A percentile compares a stretch with the other conserved stretches of the same genome.
These are phyloP conservation scores for Alternaria brassicicola DNA, from an alignment of 2,329 filamentous ascomycete genomes.

Conservation along the genomic window DNA sequence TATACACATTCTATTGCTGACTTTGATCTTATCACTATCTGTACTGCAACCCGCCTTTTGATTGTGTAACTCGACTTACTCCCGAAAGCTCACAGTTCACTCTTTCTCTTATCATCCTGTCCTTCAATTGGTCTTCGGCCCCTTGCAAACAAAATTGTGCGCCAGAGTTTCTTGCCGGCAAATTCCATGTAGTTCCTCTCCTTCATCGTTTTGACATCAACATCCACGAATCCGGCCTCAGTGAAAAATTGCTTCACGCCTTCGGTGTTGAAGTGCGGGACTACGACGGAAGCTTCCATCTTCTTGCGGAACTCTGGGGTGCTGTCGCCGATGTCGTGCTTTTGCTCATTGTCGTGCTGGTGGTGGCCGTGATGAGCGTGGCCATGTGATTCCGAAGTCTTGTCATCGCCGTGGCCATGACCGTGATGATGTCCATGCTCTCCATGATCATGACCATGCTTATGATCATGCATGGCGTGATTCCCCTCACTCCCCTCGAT, in stretches of 20 bases:
- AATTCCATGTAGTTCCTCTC: slow-evolving; percentile 57
- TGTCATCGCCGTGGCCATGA: slow-evolving; percentile 1
- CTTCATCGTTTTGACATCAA: slow-evolving; percentile 62
- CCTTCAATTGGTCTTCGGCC: slow-evolving; percentile 51
- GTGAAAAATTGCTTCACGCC: slow-evolving; percentile 67
- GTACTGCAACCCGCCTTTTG: not conserved
- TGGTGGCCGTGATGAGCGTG: slow-evolving; percentile 15
- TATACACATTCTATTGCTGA: not conserved
- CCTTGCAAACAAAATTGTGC: slow-evolving; percentile 59
- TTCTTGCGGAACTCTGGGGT: slow-evolving; percentile 28
- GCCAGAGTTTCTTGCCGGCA: slow-evolving; percentile 47
- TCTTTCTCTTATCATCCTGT: slow-evolving; percentile 25
- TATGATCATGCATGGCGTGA: slow-evolving; percentile 29
- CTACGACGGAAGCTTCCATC: slow-evolving; percentile 62
- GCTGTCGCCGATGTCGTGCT: slow-evolving; percentile 12
- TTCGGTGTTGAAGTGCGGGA: slow-evolving; percentile 69
- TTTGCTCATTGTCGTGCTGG: slow-evolving; percentile 7
- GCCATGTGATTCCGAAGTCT: slow-evolving; percentile 5
- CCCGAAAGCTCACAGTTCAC: slow-evolving; percentile 26
- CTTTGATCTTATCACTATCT: no score
- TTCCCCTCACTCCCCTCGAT: slow-evolving; percentile 33
- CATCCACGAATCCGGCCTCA: slow-evolving; percentile 64
- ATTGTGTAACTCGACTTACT: not conserved
- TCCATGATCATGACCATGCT: slow-evolving; percentile 30
- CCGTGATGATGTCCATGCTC: slow-evolving; percentile 10